Base-by-base conservation (phyloP, 306 rosid species). In the Elaeagnus macrophylla region DNA sequence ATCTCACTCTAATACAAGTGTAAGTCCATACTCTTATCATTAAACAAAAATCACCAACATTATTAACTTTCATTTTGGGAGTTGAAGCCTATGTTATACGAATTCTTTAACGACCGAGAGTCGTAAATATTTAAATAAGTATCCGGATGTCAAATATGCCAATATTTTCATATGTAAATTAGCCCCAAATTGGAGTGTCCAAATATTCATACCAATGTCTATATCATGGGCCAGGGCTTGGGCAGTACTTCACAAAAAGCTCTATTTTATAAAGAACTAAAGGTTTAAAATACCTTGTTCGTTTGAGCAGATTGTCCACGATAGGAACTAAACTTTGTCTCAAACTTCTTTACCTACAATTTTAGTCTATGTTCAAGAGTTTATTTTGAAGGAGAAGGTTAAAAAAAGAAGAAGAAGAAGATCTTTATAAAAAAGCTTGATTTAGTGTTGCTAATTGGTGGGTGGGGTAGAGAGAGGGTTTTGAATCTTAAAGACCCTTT, bases 301-400 rank as follows among this genome's bases (percentile, higher is more conserved):
- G 87, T 55, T 54, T 73, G 20, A 67, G 36, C 39, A 63, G 62
- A 64, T 68, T 43, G 13, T 76, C 93, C 84, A 77, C 75, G 25
- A 7, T 53, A 54, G 17, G 59, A 13, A 55, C 3, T 16, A 53
- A 40, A 8, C 49, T 43, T 59, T 63, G 48, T 58, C 46, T n/a
- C 59, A 19, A 71, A 60, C 52, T 54, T 71, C 63, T 43, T 51
- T 39, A 44, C 37, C 3, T 51, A 15, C 20, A 42, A 18, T 36
- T 32, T 43, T 12, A 44, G n/a, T 15, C 39, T 39, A 19, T 52
- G 10, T 10, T 6, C 6, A 17, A 62, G 47, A n/a, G 73, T 25
- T 71, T 74, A 69, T 25, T 79, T 75, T 65, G 83, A 75, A 75
- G 70, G 44, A 56, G 54, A 68, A 72, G 67, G 40, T n/a, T 9